Conservation (phyloP, 257 asterid species). For the Vinca minor region DNA sequence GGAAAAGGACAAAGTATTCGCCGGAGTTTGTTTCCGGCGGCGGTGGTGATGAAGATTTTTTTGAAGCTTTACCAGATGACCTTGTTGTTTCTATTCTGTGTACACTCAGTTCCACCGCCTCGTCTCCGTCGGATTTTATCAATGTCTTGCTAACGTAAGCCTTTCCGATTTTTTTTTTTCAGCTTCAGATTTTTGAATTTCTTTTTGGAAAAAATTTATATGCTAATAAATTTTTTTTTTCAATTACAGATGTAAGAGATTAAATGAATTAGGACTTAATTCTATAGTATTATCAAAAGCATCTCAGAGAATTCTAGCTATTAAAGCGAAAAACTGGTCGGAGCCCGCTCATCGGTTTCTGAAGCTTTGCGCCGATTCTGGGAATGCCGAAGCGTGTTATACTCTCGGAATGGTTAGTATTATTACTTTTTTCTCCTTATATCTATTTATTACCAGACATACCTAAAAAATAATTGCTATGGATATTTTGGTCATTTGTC, state of each 20-base stretch:
- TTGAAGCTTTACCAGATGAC: conserved; percentile 78
- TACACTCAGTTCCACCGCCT: conserved; percentile 51
- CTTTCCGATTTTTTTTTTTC: neutral
- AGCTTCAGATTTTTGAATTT: no score
- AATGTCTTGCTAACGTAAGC: conserved; percentile 60
- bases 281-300: conserved; percentile 59
- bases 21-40: neutral
- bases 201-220: neutral
- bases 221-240: conserved; percentile 8
- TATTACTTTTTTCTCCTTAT: neutral
- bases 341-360: conserved; percentile 74
- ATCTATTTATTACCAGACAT: neutral
- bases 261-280: conserved; percentile 48
- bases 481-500: neutral
- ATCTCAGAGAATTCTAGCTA: conserved; percentile 37
- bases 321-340: conserved; percentile 67
- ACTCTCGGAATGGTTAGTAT: conserved; percentile 75
- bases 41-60: conserved; percentile 29
- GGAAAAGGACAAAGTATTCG: conserved; percentile 30
- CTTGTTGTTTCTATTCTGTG: conserved; percentile 45
- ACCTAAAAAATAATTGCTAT: no score
- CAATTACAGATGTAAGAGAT: conserved; percentile 57
- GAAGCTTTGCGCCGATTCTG: conserved; percentile 64
- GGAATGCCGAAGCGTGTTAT: conserved; percentile 65
- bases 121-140: conserved; percentile 56